These are phyloP conservation scores for Botryotinia globosa DNA, from an alignment of 2,329 filamentous ascomycete genomes.

Conservation along the genomic window DNA sequence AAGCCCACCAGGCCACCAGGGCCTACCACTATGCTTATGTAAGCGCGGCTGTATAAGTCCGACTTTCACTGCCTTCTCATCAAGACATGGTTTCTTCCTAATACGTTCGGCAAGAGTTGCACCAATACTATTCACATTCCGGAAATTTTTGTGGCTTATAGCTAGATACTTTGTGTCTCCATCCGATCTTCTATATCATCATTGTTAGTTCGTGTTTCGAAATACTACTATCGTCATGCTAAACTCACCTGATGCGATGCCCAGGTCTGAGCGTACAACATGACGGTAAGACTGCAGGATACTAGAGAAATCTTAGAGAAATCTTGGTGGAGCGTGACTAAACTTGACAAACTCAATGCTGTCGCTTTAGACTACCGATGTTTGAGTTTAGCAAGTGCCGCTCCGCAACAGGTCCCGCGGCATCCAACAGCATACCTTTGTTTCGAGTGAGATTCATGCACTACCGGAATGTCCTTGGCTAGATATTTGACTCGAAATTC, in stretches of 20 bases:
- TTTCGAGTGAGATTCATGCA: background rate
- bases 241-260: background rate
- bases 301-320: background rate
- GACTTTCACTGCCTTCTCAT: background rate
- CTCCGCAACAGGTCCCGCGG: background rate
- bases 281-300: background rate
- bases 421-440: background rate
- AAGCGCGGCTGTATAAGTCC: background rate
- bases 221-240: background rate
- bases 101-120: background rate
- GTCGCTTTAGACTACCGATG: background rate
- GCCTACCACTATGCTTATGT: background rate
- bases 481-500: background rate
- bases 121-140: background rate
- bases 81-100: background rate
- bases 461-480: background rate
- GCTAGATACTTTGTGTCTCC: background rate
- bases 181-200: background rate
- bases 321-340: background rate
- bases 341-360: background rate
- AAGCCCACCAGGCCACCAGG: no score
- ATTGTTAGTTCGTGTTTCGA: background rate
- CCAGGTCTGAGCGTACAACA: background rate
- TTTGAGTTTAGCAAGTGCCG: background rate
- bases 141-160: background rate